Evolutionary conservation across 163 green algal species (phyloP).

Genomic region (Coccomyxa subellipsoidea): DNA sequence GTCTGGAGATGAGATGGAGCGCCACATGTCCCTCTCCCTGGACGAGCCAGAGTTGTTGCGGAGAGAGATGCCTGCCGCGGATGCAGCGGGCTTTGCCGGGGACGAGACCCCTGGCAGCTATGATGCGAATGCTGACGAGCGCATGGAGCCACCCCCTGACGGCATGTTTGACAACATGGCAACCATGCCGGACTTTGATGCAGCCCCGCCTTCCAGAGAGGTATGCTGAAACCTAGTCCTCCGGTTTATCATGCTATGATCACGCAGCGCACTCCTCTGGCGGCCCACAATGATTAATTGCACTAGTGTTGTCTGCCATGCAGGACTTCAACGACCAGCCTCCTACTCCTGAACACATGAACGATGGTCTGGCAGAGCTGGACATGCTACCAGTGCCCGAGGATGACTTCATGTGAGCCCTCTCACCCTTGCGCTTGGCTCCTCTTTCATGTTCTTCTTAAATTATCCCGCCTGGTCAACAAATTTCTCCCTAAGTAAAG

Average conservation of each 20-base stretch:
- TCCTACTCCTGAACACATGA: not conserved
- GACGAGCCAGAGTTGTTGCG: conserved; percentile 43
- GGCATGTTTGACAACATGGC: conserved; percentile 12
- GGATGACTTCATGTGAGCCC: not conserved
- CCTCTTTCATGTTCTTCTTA: not conserved
- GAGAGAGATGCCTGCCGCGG: conserved; percentile 5
- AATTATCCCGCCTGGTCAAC: not conserved
- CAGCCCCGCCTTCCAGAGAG: too few species aligned
- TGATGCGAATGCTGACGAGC: not conserved
- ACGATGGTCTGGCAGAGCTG: not conserved
- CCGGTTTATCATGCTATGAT: too few species aligned
- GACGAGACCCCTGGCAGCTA: not conserved
- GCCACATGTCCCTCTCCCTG: conserved; percentile 30
- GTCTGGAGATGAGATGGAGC: conserved; percentile 35
- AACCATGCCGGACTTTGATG: not conserved
- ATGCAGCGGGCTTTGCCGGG: not conserved
- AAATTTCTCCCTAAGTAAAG: not conserved
- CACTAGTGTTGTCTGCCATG: not conserved
- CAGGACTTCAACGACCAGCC: not conserved
- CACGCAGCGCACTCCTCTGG: too few species aligned
- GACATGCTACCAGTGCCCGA: not conserved
- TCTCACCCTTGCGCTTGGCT: not conserved
- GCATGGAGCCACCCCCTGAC: not conserved
- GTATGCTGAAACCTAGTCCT: too few species aligned
- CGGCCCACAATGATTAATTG: too few species aligned